Evolutionary conservation across 306 rosid species (phyloP).

Genomic region (Cyamopsis tetragonoloba): DNA sequence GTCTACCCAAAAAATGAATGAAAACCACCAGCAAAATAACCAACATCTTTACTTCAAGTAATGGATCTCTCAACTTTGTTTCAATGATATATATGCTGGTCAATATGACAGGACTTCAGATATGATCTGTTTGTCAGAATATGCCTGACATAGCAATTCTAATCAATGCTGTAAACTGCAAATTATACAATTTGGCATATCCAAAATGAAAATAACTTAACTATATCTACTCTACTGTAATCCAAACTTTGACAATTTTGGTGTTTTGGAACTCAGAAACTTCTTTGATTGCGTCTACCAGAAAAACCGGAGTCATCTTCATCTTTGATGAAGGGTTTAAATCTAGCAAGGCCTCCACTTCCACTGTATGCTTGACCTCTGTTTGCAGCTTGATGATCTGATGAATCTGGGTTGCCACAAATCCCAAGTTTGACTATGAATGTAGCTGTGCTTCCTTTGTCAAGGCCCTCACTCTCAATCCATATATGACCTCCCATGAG

Average conservation of each 20-base stretch:
- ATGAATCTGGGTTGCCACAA: conserved; percentile 46
- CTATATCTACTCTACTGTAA: conserved; percentile 11
- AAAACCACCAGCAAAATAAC: too few relatives aligned
- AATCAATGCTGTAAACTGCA: conserved; percentile 29
- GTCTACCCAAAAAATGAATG: too few relatives aligned
- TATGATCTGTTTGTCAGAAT: conserved; percentile 5
- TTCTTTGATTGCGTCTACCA: conserved; percentile 57
- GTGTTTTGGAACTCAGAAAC: conserved; percentile 33
- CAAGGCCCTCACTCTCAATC: conserved; percentile 84
- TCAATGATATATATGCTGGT: background rate
- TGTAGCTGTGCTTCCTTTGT: conserved; percentile 63
- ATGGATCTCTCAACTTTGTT: conserved; percentile 6
- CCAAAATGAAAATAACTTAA: conserved; percentile 18
- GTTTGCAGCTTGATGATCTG: conserved; percentile 36
- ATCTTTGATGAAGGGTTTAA: conserved; percentile 43
- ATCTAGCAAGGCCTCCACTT: conserved; percentile 64
- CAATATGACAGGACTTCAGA: conserved; percentile 3
- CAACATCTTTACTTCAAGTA: background rate
- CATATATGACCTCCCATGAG: conserved; percentile 96
- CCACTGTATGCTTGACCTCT: conserved; percentile 43
- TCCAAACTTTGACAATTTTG: background rate
- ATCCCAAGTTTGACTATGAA: conserved; percentile 75
- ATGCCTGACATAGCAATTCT: conserved; percentile 22
- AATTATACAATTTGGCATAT: conserved; percentile 23
- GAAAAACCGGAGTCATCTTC: conserved; percentile 39